Percentiles rank a stretch among this genome's conserved stretches.
phyloP scores from a whole-genome alignment of 164 flowering plant species.

The Buxus sempervirens region DNA sequence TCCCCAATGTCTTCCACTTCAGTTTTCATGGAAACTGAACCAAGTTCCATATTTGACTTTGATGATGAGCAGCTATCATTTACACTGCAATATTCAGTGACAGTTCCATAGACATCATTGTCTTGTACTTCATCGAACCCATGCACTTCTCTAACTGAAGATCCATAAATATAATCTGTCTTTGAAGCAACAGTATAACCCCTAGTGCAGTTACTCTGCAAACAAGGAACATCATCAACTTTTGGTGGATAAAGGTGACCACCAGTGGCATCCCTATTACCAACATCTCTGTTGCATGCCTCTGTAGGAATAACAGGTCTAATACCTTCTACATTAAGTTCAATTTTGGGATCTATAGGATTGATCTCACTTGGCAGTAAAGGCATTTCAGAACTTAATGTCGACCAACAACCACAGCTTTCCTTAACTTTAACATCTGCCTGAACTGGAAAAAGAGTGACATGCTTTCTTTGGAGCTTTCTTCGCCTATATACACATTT shows the following conservation, averaged over 20 bases:
- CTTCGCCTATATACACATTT: slow-evolving; percentile 54
- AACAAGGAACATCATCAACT: slow-evolving; percentile 7
- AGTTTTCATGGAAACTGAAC: slow-evolving; percentile 33
- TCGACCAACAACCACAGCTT: slow-evolving; percentile 30
- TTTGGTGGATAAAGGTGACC: slow-evolving; percentile 5
- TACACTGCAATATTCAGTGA: slow-evolving; percentile 29
- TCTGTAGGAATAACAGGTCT: slow-evolving; percentile 19
- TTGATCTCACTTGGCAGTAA: slow-evolving; percentile 19
- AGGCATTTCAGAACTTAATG: slow-evolving; percentile 30
- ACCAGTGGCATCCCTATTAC: not conserved
- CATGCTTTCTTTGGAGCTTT: no score
- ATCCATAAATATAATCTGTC: slow-evolving; percentile 19
- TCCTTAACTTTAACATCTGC: slow-evolving; percentile 22
- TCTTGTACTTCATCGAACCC: slow-evolving; percentile 22
- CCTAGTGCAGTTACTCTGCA: not conserved
- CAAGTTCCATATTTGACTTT: slow-evolving; percentile 50
- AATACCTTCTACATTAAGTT: slow-evolving; percentile 16
- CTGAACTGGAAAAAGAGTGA: slow-evolving; percentile 14
- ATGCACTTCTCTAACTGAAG: slow-evolving; percentile 19
- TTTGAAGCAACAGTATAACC: slow-evolving; percentile 10
- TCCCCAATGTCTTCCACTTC: slow-evolving; percentile 54
- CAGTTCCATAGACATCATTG: slow-evolving; percentile 15
- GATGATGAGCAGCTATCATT: slow-evolving; percentile 77
- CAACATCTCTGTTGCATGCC: slow-evolving; percentile 13
- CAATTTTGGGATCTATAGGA: slow-evolving; percentile 13